Evolutionary conservation across 2,329 filamentous ascomycete genomes (phyloP).

Genomic region (Phoma sp.): DNA sequence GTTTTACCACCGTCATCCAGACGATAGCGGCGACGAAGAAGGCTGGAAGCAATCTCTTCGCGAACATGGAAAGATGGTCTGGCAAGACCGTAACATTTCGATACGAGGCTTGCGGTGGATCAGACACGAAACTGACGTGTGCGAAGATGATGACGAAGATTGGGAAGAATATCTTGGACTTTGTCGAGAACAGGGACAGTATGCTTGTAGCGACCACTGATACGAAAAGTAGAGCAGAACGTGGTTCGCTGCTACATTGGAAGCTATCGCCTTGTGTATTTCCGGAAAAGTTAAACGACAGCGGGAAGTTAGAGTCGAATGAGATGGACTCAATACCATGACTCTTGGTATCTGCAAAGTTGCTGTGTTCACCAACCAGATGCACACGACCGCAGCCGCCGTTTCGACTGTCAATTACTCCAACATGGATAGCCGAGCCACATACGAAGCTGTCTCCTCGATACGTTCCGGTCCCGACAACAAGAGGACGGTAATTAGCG

Average conservation of each 20-base stretch:
- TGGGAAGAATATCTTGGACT: slow-evolving; percentile 79
- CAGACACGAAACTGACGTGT: slow-evolving; percentile 86
- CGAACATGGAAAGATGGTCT: slow-evolving; percentile 60
- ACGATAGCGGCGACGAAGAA: slow-evolving; percentile 86
- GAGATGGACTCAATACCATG: slow-evolving; percentile 78
- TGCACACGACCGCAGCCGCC: slow-evolving; percentile 84
- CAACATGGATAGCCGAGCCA: slow-evolving; percentile 83
- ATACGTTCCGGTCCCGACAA: slow-evolving; percentile 71
- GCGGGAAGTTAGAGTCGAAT: slow-evolving; percentile 89
- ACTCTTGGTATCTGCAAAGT: slow-evolving; percentile 67
- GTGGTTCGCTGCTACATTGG: slow-evolving; percentile 70
- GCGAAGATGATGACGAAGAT: slow-evolving; percentile 83
- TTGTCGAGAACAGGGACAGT: slow-evolving; percentile 79
- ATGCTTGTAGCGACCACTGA: slow-evolving; percentile 77
- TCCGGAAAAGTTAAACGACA: slow-evolving; percentile 75
- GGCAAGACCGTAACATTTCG: slow-evolving; percentile 57
- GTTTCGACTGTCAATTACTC: slow-evolving; percentile 70
- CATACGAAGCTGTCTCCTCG: slow-evolving; percentile 93
- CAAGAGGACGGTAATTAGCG: slow-evolving; percentile 62
- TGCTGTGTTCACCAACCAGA: slow-evolving; percentile 70
- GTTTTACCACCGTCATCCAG: slow-evolving; percentile 80
- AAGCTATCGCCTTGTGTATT: slow-evolving; percentile 65
- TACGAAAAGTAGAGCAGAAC: slow-evolving; percentile 80
- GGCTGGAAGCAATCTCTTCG: slow-evolving; percentile 84
- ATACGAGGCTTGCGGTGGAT: slow-evolving; percentile 73